A percentile compares a stretch with the other conserved stretches of the same genome.
These are phyloP conservation scores for Plasmodium adleri DNA, from an alignment of 169 alveolate genomes.

Conservation along the genomic window DNA sequence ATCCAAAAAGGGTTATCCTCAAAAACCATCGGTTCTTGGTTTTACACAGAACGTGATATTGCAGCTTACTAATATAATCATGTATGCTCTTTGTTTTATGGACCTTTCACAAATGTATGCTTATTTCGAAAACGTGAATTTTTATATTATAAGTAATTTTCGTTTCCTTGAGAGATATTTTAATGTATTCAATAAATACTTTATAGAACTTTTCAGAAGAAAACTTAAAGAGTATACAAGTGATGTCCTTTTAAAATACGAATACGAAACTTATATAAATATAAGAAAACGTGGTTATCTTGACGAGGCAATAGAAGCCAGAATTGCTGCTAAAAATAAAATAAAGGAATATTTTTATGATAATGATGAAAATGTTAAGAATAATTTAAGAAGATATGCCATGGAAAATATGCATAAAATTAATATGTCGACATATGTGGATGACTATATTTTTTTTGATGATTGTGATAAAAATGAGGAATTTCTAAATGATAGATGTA, in stretches of 20 bases:
- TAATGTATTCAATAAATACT: constrained; percentile 9
- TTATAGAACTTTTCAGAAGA: neutral
- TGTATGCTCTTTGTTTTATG: too few relatives aligned
- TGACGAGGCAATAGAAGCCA: neutral
- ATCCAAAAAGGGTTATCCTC: too few relatives aligned
- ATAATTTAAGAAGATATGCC: neutral
- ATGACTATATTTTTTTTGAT: constrained; percentile 12
- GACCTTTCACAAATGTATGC: neutral
- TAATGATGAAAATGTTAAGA: neutral
- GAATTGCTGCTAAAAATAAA: constrained; percentile 7
- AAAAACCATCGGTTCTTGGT: too few relatives aligned
- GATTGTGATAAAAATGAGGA: constrained; percentile 30
- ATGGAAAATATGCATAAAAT: neutral
- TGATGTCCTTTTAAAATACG: constrained; percentile 16
- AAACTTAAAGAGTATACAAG: constrained; percentile 8
- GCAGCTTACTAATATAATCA: too few relatives aligned
- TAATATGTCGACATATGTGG: constrained; percentile 1
- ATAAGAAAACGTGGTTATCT: constrained; percentile 16
- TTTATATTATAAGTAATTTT: neutral
- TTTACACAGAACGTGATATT: too few relatives aligned
- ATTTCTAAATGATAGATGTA: constrained; percentile 26
- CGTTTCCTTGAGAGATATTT: constrained; percentile 40
- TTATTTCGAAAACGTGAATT: constrained; percentile 4
- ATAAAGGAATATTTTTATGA: neutral
- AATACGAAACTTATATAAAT: neutral